These are phyloP conservation scores for Raffaelea albimanens DNA, from an alignment of 2,329 filamentous ascomycete species.

Conservation along the genomic window DNA sequence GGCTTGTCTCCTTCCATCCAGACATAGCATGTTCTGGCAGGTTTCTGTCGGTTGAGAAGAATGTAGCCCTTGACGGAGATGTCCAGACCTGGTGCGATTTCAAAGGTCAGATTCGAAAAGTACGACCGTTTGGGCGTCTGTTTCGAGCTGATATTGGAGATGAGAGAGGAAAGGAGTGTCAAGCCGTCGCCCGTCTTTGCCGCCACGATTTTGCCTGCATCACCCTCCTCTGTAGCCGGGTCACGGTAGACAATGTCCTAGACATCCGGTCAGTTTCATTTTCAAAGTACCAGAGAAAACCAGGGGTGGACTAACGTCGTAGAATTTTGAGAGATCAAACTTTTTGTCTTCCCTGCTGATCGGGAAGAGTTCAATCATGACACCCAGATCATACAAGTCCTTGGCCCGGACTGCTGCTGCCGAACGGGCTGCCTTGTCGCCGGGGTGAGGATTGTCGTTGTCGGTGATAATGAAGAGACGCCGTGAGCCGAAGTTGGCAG, in stretches of 20 bases:
- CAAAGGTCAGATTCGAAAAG: slow-evolving; percentile 79
- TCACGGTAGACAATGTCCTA: slow-evolving; percentile 87
- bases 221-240: slow-evolving; percentile 59
- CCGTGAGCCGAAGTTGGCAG: slow-evolving; percentile 85
- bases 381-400: slow-evolving; percentile 88
- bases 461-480: slow-evolving; percentile 95
- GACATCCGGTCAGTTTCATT: not conserved
- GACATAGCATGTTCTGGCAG: slow-evolving; percentile 75
- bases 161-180: slow-evolving; percentile 61
- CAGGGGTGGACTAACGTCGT: slow-evolving; percentile 60
- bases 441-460: slow-evolving; percentile 73
- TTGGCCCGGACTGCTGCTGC: slow-evolving; percentile 81
- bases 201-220: slow-evolving; percentile 47
- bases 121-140: slow-evolving; percentile 76
- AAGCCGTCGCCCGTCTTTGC: slow-evolving; percentile 52
- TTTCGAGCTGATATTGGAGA: slow-evolving; percentile 89
- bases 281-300: not conserved
- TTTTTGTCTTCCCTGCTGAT: slow-evolving; percentile 61
- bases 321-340: slow-evolving; percentile 82
- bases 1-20: slow-evolving; percentile 80
- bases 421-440: slow-evolving; percentile 62
- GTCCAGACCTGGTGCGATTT: slow-evolving; percentile 72
- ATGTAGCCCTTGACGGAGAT: slow-evolving; percentile 95
- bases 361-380: slow-evolving; percentile 86
- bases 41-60: slow-evolving; percentile 72